Conservation (phyloP, 2,329 filamentous ascomycete species). For the Celoporthe dispersa region DNA sequence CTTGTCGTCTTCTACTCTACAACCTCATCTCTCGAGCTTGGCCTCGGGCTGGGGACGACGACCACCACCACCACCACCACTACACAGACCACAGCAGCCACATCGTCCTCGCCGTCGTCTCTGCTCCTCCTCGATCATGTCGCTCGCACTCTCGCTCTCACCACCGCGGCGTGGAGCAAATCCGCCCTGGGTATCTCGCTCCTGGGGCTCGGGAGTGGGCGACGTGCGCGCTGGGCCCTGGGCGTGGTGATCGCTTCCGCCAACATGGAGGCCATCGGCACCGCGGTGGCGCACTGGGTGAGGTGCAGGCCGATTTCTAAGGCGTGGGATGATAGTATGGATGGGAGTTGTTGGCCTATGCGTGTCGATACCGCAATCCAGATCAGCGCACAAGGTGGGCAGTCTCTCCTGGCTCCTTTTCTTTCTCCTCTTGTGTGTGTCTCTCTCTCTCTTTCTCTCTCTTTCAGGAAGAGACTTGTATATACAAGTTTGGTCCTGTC, state of each 20-base stretch:
- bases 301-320: conserved; percentile 16
- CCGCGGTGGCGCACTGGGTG: conserved; percentile 22
- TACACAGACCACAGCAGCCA: not conserved
- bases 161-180: conserved; percentile 20
- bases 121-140: conserved; percentile 23
- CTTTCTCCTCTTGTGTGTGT: not conserved
- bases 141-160: conserved; percentile 18
- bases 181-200: conserved; percentile 18
- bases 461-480: too few species aligned
- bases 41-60: conserved; percentile 18
- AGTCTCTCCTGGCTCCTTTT: not conserved
- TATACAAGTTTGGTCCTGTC: too few species aligned
- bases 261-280: conserved; percentile 17
- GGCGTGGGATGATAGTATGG: not conserved
- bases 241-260: not conserved
- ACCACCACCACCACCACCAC: not conserved
- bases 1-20: conserved; percentile 20
- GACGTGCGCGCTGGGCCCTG: conserved; percentile 8
- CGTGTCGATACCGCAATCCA: conserved; percentile 1
- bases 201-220: conserved; percentile 10
- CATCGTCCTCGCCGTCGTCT: conserved; percentile 2
- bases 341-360: conserved; percentile 10
- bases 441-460: not conserved
- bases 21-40: conserved; percentile 20
- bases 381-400: conserved; percentile 12